phyloP scores from a whole-genome alignment of 345 rosid genomes.

The Camelina laxa region DNA sequence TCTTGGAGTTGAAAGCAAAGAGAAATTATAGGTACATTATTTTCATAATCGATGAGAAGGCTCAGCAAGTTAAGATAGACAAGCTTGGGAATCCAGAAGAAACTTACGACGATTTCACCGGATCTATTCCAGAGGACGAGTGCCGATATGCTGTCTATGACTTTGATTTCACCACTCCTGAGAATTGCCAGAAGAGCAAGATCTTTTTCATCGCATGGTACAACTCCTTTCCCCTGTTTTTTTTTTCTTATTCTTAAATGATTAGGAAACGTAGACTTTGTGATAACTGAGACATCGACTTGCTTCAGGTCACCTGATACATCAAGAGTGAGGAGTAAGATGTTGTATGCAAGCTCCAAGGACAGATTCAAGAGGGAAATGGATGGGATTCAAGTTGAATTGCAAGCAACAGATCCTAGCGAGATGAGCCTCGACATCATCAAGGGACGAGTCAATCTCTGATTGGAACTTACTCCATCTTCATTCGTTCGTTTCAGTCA shows the following conservation, averaged over 20 bases:
- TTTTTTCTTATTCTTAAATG: neutral
- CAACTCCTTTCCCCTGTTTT: slow-evolving; percentile 10
- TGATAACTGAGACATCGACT: slow-evolving; percentile 15
- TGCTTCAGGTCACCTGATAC: slow-evolving; percentile 67
- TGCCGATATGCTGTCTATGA: slow-evolving; percentile 63
- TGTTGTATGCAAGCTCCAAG: slow-evolving; percentile 78
- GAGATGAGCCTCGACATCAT: slow-evolving; percentile 78
- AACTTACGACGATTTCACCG: slow-evolving; percentile 61
- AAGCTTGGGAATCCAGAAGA: slow-evolving; percentile 61
- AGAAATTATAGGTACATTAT: slow-evolving; percentile 65
- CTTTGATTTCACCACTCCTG: slow-evolving; percentile 63
- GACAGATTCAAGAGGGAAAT: slow-evolving; percentile 79
- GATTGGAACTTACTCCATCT: slow-evolving; percentile 20
- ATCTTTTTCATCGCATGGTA: slow-evolving; percentile 80
- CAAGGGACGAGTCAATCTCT: slow-evolving; percentile 56
- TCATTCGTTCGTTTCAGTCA: slow-evolving; percentile 25
- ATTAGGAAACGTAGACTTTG: neutral
- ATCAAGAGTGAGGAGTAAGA: slow-evolving; percentile 74
- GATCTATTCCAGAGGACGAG: slow-evolving; percentile 60
- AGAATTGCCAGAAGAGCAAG: slow-evolving; percentile 77
- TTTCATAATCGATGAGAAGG: slow-evolving; percentile 69
- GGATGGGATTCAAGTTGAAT: slow-evolving; percentile 75
- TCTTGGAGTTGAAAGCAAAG: slow-evolving; percentile 71
- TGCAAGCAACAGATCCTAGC: slow-evolving; percentile 78
- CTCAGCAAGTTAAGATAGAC: slow-evolving; percentile 64